Base-by-base conservation (phyloP, 129 eudicot genomes). In the Artemisia annua region DNA sequence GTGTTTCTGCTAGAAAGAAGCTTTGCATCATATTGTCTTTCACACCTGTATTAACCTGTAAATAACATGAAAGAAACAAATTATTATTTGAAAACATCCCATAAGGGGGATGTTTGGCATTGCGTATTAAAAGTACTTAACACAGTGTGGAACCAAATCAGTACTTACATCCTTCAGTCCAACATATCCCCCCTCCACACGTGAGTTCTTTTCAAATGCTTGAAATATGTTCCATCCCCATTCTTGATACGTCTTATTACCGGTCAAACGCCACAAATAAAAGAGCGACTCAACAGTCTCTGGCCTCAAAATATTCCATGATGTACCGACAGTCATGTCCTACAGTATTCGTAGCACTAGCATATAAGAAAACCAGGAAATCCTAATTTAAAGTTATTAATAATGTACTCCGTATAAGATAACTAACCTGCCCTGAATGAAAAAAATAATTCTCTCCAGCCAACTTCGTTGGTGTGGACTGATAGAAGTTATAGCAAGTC, bases 151-250 rank as follows among this genome's bases (percentile, higher is more conserved):
- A 63, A 63, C 9, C 11, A 57, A 18, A 63, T 3, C 5, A 77
- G 48, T 55, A 70, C 99, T 91, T 84, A 95, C 99, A 87, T 95
- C 99, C 82, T 95, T 95, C 32, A 95, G 85, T 72, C 99, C 99
- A 77, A 95, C 99, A 79, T 95, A 95, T 89, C 99, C 99, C 0
- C 95, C 68, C 73, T 95, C 99, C 67, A 87, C 75, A 30, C 97
- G 94, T 1, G 95, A 95, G 70, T 95, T 91, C 83, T 95, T 91
- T 82, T 95, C 99, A 51, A 95, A 95, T 67, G 99, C 99, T 87
- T 95, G 91, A 73, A 95, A 95, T 63, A 95, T 95, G 80, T 95
- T 84, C 99, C 99, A 95, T 19, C 99, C 99, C 99, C 99, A 95
- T 54, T 95, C 99, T 76, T 91, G 94, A 80, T 95, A 95, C 2